phyloP scores from a whole-genome alignment of 176 grass and related monocot species.

The Avena eriantha region DNA sequence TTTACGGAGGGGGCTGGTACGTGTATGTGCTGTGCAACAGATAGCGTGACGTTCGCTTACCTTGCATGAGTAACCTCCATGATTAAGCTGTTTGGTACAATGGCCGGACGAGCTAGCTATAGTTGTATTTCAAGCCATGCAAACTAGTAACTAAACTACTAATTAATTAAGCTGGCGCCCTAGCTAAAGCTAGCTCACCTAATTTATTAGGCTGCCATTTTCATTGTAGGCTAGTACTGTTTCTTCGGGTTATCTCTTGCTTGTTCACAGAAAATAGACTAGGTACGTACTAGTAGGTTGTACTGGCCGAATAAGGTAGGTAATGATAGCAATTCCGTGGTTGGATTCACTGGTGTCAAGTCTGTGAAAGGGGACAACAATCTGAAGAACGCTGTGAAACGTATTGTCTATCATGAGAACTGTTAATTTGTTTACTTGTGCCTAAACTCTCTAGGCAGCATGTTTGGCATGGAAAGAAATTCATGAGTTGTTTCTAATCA shows the following conservation, averaged over 20 bases:
- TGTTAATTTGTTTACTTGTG: background rate
- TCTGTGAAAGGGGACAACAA: background rate
- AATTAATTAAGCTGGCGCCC: slow-evolving; percentile 30
- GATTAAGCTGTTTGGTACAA: slow-evolving; percentile 41
- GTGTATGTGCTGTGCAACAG: background rate
- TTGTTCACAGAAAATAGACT: too few relatives aligned
- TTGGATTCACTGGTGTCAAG: background rate
- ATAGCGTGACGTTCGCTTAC: slow-evolving; percentile 51
- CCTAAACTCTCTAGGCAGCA: too few relatives aligned
- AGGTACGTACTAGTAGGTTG: too few relatives aligned
- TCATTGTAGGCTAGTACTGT: too few relatives aligned
- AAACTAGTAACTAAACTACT: slow-evolving; percentile 40
- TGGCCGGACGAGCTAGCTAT: slow-evolving; percentile 1
- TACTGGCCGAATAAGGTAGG: too few relatives aligned
- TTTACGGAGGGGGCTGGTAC: too few relatives aligned
- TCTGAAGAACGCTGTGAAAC: background rate
- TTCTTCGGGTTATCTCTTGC: too few relatives aligned
- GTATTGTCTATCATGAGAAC: background rate
- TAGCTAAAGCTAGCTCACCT: slow-evolving; percentile 19
- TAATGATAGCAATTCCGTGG: background rate
- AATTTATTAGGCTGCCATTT: background rate
- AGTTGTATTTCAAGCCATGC: slow-evolving; percentile 33
- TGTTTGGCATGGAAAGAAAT: too few relatives aligned
- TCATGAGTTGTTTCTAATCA: too few relatives aligned
- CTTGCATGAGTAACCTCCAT: slow-evolving; percentile 55